Evolutionary conservation across 2,329 filamentous ascomycete species (phyloP).

Genomic region (Trichoderma koningiopsis): DNA sequence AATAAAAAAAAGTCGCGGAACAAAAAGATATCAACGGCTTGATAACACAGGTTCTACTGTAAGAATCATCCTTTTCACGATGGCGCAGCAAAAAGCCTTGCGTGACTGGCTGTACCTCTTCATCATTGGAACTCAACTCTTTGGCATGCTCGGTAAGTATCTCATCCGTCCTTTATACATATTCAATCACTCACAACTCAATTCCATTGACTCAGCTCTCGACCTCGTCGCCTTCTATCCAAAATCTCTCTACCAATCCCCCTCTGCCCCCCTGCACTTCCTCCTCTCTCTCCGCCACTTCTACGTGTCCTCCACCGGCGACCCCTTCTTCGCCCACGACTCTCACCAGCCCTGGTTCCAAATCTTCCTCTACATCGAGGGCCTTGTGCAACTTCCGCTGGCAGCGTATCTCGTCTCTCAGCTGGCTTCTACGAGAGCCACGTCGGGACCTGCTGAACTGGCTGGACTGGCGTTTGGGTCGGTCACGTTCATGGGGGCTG

Average conservation of each 20-base stretch:
- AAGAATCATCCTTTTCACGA: not conserved
- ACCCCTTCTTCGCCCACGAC: slow-evolving; percentile 53
- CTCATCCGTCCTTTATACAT: not conserved
- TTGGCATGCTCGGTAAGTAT: slow-evolving; percentile 42
- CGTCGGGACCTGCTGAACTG: slow-evolving; percentile 49
- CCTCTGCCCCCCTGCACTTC: slow-evolving; percentile 50
- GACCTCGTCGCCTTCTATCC: slow-evolving; percentile 60
- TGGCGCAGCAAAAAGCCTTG: slow-evolving; percentile 19
- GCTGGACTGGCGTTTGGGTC: slow-evolving; percentile 54
- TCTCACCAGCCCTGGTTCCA: slow-evolving; percentile 52
- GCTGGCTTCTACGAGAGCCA: slow-evolving; percentile 41
- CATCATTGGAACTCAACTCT: slow-evolving; percentile 39
- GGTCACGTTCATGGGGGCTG: slow-evolving; percentile 54
- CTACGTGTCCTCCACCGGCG: slow-evolving; percentile 53
- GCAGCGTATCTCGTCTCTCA: slow-evolving; percentile 50
- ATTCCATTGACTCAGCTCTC: slow-evolving; percentile 46
- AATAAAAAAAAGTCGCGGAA: not conserved
- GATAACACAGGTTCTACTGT: too few relatives aligned
- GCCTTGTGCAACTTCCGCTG: slow-evolving; percentile 53
- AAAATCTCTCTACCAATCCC: slow-evolving; percentile 44
- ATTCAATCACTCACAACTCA: slow-evolving; percentile 20
- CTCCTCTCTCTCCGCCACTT: slow-evolving; percentile 48
- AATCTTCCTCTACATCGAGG: slow-evolving; percentile 54
- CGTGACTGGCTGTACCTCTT: slow-evolving; percentile 42
- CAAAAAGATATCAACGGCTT: too few relatives aligned